Evolutionary conservation across 306 rosid genomes (phyloP), one percentile per base, ranked within the genome.

Genomic region (Fagus sylvatica): DNA sequence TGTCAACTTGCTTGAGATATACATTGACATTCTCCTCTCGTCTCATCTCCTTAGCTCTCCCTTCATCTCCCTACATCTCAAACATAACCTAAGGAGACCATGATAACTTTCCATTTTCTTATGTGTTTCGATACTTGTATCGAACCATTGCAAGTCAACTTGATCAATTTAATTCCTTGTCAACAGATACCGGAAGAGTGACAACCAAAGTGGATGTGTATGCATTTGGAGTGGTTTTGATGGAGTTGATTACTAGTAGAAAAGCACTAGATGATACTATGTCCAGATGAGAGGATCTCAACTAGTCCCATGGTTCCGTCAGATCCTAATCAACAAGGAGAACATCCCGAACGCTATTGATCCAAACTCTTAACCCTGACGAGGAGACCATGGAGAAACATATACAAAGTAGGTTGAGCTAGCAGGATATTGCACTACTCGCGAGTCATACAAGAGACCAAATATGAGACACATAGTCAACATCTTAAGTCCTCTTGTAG

Each of bases 201-300:
- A 92, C 98, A 2, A 94, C 97, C n/a, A 94, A 94, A 85, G 98
- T 90, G 40, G 98, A 94, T 60, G 96, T 94, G 5, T 94, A 89
- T 5, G 97, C 97, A 42, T 94, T 90, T 49, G 97, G 98, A 53
- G 97, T 94, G 69, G 91, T 94, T 61, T 76, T 94, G 78, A 94
- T 91, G 98, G 96, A 94, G 72, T 53, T 94, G 61, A 78, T 94
- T 66, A 92, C 91, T 0, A 97, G 98, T 53, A 88, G 93, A 81
- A 92, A 71, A 78, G 96, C 97, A 8, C 78, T 94, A 60, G 96
- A 91, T 40, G 92, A 90, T 80, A 76, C 84, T 22, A 59, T 86
- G 86, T 93, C 97, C 97, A 1, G 95, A 90, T 66, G 95, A 94
- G 78, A 85, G 84, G 84, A 74, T 80, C 94, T 78, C 97, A 94